These are phyloP conservation scores for Capsicum chinense DNA, from an alignment of 257 asterid genomes.

Conservation along the genomic window DNA sequence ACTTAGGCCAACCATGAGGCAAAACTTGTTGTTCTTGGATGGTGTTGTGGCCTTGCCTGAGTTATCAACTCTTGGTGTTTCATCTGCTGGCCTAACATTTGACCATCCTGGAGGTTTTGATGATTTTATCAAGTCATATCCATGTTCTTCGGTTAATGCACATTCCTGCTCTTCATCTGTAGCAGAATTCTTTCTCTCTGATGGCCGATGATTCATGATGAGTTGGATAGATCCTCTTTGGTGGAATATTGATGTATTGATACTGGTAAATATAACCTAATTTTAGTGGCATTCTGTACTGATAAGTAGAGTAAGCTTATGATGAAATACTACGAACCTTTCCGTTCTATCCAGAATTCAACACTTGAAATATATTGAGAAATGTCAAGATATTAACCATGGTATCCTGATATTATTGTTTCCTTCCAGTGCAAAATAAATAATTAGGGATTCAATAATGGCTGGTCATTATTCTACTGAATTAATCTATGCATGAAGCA, in stretches of 20 bases:
- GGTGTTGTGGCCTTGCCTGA: conserved; percentile 36
- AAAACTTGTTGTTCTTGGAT: conserved; percentile 41
- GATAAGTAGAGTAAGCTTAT: not conserved
- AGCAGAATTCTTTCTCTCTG: not conserved
- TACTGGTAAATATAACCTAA: not conserved
- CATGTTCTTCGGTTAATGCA: conserved; percentile 5
- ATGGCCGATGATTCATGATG: not conserved
- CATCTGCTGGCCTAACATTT: conserved; percentile 18
- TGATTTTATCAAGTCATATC: conserved; percentile 16
- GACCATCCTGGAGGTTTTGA: conserved; percentile 21
- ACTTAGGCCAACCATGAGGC: conserved; percentile 8
- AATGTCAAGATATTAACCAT: not conserved
- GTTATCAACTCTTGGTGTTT: not conserved
- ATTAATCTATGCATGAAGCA: not conserved
- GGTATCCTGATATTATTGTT: not conserved
- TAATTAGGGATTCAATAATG: not conserved
- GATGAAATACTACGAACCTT: not conserved
- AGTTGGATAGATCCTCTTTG: not conserved
- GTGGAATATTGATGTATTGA: not conserved
- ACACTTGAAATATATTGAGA: not conserved
- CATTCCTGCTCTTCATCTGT: not conserved
- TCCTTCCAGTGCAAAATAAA: not conserved
- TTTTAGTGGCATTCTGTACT: conserved; percentile 8
- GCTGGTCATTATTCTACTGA: not conserved
- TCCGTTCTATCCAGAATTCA: not conserved